Base-by-base conservation (phyloP, 345 rosid genomes). In the Salix caprea region DNA sequence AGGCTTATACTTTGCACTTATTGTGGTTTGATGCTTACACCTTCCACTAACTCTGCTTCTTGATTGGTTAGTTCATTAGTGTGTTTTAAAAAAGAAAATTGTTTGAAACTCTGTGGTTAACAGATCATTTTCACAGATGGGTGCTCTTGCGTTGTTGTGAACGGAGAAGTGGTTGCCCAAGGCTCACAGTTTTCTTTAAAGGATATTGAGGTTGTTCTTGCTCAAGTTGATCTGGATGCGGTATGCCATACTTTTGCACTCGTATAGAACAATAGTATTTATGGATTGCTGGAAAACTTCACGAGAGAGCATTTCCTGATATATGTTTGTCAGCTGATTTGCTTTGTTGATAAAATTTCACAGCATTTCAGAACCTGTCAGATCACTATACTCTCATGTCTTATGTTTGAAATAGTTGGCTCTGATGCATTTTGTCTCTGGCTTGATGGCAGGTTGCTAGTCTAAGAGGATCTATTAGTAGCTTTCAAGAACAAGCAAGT, bases 141-240 rank as follows among this genome's bases (percentile, higher is more conserved):
- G 66, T 93, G 98, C 80, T 87, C 92, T 66, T 90, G 91, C 70
- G 84, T 92, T 82, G 89, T 96, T 72, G 90, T 90, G 70, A 96
- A 96, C 60, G 97, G 99, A 42, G 88, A 96, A 77, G 83, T 96
- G 74, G 90, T 93, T 23, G 92, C 97, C 67, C 92, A 90, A 84
- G 97, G 98, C 67, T 92, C 99, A 70, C 99, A 96, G 74, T 96
- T 96, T 82, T 93, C 98, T 2, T 76, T 96, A 81, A 93, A 77
- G 82, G 99, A 96, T 81, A 92, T 92, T 56, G 99, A 96, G 83
- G 91, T 96, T 82, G 94, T 90, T 80, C 71, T 87, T 82, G 97
- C 94, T 4, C 94, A 92, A 90, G 89, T 91, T 24, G 99, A 96
- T 84, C 84, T 96, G 40, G 99, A 92, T 84, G 97, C 95, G 88